Evolutionary conservation across 352 stramenopile genomes (phyloP).

Genomic region (Pythium oligandrum): DNA sequence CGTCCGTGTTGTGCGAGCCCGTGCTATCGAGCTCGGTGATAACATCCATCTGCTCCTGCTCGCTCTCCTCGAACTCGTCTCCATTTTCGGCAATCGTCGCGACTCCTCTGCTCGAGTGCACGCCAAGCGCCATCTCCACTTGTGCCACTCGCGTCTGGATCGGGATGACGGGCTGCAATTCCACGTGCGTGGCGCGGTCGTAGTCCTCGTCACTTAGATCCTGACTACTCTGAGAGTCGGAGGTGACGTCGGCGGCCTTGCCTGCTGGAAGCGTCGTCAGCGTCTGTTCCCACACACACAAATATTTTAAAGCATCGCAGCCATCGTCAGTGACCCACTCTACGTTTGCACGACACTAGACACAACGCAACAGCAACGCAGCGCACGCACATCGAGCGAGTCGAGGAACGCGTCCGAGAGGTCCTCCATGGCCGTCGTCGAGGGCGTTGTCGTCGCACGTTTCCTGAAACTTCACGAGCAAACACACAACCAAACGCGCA

Average conservation of each 20-base stretch:
- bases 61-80: neutral
- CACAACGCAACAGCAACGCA: too few relatives aligned
- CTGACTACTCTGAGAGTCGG: too few relatives aligned
- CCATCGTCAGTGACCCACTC: neutral
- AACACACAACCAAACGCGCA: too few relatives aligned
- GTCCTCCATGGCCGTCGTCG: slow-evolving; percentile 32
- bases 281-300: slow-evolving; percentile 4
- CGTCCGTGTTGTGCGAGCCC: slow-evolving; percentile 9
- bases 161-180: too few relatives aligned
- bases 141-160: too few relatives aligned
- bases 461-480: too few relatives aligned
- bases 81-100: neutral
- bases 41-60: slow-evolving; percentile 16
- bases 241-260: too few relatives aligned
- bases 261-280: slow-evolving; percentile 9
- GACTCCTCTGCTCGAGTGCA: too few relatives aligned
- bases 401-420: slow-evolving; percentile 68
- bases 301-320: slow-evolving; percentile 2
- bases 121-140: too few relatives aligned
- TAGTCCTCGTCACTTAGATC: too few relatives aligned
- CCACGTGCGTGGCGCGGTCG: too few relatives aligned
- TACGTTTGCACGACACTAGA: too few relatives aligned
- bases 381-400: slow-evolving; percentile 55
- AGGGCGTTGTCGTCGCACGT: neutral
- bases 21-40: slow-evolving; percentile 24